phyloP scores from a whole-genome alignment of 257 asterid genomes.

The Rhazya stricta region DNA sequence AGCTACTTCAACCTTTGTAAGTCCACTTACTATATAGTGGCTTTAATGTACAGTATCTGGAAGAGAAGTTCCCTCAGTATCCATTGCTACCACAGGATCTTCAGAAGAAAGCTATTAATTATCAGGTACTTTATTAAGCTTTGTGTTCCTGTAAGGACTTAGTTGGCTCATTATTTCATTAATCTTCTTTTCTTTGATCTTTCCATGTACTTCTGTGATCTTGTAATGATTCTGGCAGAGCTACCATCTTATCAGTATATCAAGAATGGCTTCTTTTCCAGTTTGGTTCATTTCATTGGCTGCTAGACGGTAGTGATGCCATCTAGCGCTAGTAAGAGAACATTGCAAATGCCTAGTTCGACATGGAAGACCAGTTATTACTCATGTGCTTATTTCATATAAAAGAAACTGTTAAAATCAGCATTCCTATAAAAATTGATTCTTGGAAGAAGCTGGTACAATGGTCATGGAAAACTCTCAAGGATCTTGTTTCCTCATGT shows the following conservation, averaged over 20 bases:
- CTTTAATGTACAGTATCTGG: constrained; percentile 57
- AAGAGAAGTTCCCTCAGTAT: constrained; percentile 81
- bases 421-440: neutral
- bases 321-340: neutral
- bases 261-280: neutral
- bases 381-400: neutral
- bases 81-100: constrained; percentile 80
- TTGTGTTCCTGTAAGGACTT: neutral
- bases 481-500: neutral
- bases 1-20: neutral
- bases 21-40: constrained; percentile 1
- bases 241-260: neutral
- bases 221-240: neutral
- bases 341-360: neutral
- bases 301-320: neutral
- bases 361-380: neutral
- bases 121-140: constrained; percentile 18
- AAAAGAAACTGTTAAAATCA: neutral
- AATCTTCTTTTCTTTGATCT: neutral
- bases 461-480: neutral
- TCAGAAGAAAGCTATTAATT: constrained; percentile 40
- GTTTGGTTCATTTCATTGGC: neutral
- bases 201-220: no score
- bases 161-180: neutral
- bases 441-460: neutral